Evolutionary conservation across 2,329 filamentous ascomycete genomes (phyloP).

Genomic region (Lithohypha guttulata): DNA sequence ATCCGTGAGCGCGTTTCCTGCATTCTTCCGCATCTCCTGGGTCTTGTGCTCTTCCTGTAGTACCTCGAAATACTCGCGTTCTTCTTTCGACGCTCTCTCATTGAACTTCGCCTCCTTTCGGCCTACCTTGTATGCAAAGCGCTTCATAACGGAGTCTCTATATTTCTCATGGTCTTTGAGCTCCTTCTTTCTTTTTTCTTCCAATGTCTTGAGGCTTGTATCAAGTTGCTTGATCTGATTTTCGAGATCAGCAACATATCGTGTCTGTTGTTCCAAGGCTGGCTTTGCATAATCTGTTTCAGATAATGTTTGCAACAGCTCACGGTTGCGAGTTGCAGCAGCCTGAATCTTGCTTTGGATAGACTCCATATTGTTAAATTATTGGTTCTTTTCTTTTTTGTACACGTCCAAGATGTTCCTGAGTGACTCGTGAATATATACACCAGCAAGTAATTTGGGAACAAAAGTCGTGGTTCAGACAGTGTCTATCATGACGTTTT

Average conservation of each 20-base stretch:
- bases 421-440: too few species aligned
- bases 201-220: slow-evolving; percentile 31
- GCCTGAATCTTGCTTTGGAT: slow-evolving; percentile 28
- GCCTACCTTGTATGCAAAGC: slow-evolving; percentile 42
- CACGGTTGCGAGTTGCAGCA: slow-evolving; percentile 32
- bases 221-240: slow-evolving; percentile 30
- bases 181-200: slow-evolving; percentile 36
- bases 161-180: slow-evolving; percentile 32
- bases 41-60: slow-evolving; percentile 40
- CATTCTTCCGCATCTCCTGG: slow-evolving; percentile 32
- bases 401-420: too few species aligned
- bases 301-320: slow-evolving; percentile 38
- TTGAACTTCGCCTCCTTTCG: slow-evolving; percentile 41
- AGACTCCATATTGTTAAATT: slow-evolving; percentile 4
- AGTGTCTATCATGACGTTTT: too few species aligned
- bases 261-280: slow-evolving; percentile 36
- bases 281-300: slow-evolving; percentile 41
- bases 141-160: slow-evolving; percentile 30
- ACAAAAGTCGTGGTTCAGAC: too few species aligned
- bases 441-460: too few species aligned
- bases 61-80: slow-evolving; percentile 45
- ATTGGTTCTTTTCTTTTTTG: too few species aligned
- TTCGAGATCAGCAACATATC: slow-evolving; percentile 38
- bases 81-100: slow-evolving; percentile 42
- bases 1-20: slow-evolving; percentile 32